These are phyloP conservation scores for Blastobotrys attinorum DNA, from an alignment of 805 yeast species.

Conservation along the genomic window DNA sequence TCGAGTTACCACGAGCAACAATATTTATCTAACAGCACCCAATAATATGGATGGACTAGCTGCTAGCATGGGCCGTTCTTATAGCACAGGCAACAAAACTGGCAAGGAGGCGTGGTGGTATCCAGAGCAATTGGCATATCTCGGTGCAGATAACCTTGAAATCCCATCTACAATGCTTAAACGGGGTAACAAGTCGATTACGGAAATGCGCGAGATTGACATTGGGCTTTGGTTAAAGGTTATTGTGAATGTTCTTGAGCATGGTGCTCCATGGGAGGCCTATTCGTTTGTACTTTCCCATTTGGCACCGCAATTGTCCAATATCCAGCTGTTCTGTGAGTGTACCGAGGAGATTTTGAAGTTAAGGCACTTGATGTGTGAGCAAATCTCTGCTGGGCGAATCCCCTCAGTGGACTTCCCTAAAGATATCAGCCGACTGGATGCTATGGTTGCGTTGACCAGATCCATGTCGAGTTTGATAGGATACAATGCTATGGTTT, in stretches of 20 bases:
- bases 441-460: slow-evolving; percentile 58
- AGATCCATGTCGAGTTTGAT: slow-evolving; percentile 54
- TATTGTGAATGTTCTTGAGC: slow-evolving; percentile 42
- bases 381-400: slow-evolving; percentile 39
- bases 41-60: slow-evolving; percentile 60
- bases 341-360: slow-evolving; percentile 34
- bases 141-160: slow-evolving; percentile 39
- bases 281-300: slow-evolving; percentile 62
- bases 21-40: slow-evolving; percentile 44
- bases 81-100: slow-evolving; percentile 17
- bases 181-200: not conserved
- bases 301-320: slow-evolving; percentile 62
- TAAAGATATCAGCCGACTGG: slow-evolving; percentile 42
- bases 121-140: slow-evolving; percentile 48
- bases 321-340: slow-evolving; percentile 42
- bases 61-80: slow-evolving; percentile 47
- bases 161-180: slow-evolving; percentile 28
- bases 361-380: slow-evolving; percentile 44
- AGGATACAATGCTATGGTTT: slow-evolving; percentile 36
- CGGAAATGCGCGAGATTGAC: slow-evolving; percentile 29
- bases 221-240: slow-evolving; percentile 45
- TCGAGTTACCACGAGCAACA: slow-evolving; percentile 39
- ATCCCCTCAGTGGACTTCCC: slow-evolving; percentile 36
- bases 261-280: slow-evolving; percentile 59
- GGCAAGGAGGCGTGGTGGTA: slow-evolving; percentile 41